phyloP scores from a whole-genome alignment of 1,139 yeast species.

The Suhomyces bolitotheri region DNA sequence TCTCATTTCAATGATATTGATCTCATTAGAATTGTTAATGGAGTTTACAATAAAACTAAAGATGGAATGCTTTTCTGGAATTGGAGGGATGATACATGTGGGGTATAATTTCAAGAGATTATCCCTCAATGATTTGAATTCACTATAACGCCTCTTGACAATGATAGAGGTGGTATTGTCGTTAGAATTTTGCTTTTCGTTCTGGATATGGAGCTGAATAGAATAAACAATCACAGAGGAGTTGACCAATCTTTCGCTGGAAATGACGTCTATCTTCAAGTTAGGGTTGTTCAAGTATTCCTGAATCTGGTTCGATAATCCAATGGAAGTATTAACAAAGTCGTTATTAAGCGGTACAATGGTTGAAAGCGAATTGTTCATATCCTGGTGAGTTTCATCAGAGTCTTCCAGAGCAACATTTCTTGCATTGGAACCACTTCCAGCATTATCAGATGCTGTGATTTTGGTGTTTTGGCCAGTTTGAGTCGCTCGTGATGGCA shows the following conservation, averaged over 20 bases:
- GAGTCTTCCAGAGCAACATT: background rate
- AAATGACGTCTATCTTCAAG: constrained; percentile 32
- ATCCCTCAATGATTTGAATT: constrained; percentile 53
- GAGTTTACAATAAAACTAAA: constrained; percentile 43
- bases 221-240: constrained; percentile 45
- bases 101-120: constrained; percentile 49
- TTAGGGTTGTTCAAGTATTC: constrained; percentile 30
- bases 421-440: background rate
- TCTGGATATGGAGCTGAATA: constrained; percentile 27
- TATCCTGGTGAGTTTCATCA: background rate
- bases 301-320: constrained; percentile 39
- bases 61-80: constrained; percentile 59
- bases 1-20: constrained; percentile 43
- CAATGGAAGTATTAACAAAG: constrained; percentile 38
- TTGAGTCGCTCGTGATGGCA: background rate
- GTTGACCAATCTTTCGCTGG: constrained; percentile 40
- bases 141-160: constrained; percentile 54
- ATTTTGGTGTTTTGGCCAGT: constrained; percentile 1
- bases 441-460: background rate
- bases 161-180: constrained; percentile 30
- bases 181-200: constrained; percentile 2
- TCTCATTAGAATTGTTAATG: constrained; percentile 39
- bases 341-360: constrained; percentile 14
- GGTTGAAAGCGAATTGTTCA: constrained; percentile 4
- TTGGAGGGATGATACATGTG: constrained; percentile 53